Evolutionary conservation across 2,329 filamentous ascomycete genomes (phyloP).

Genomic region (Niveomyces coronatus): DNA sequence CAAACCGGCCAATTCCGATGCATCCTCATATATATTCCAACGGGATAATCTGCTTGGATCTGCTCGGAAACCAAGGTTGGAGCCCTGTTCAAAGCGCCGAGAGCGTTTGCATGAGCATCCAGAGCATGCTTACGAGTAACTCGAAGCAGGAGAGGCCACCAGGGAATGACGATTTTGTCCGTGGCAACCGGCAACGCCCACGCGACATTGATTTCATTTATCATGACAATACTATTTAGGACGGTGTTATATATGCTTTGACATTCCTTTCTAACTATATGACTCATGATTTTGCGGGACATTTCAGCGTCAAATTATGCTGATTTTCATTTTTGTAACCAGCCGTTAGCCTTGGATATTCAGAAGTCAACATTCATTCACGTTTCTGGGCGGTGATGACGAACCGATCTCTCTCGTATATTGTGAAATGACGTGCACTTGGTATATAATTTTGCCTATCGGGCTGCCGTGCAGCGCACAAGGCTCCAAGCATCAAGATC

Average conservation of each 20-base stretch:
- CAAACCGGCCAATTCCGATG: slow-evolving; percentile 67
- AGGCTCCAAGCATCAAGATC: no score
- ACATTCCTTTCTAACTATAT: neutral
- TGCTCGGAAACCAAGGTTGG: slow-evolving; percentile 83
- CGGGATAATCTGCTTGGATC: slow-evolving; percentile 94
- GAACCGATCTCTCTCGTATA: no score
- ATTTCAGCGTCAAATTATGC: no score
- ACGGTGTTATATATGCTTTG: neutral
- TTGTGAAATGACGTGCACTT: no score
- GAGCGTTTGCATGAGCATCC: slow-evolving; percentile 91
- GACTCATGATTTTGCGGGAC: neutral
- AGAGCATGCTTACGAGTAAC: slow-evolving; percentile 97
- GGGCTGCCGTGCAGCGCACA: no score
- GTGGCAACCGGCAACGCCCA: slow-evolving; percentile 66
- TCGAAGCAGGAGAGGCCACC: slow-evolving; percentile 81
- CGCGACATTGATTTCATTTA: slow-evolving; percentile 90
- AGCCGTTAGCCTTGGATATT: no score
- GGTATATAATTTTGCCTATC: no score
- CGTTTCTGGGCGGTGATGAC: no score
- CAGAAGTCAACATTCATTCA: no score
- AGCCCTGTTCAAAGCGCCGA: slow-evolving; percentile 95
- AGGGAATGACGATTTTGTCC: slow-evolving; percentile 83
- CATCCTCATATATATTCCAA: slow-evolving; percentile 98
- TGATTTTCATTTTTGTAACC: no score
- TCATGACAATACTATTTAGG: slow-evolving; percentile 71